phyloP scores from a whole-genome alignment of 2,329 filamentous ascomycete genomes.

The Tolypocladium inflatum region DNA sequence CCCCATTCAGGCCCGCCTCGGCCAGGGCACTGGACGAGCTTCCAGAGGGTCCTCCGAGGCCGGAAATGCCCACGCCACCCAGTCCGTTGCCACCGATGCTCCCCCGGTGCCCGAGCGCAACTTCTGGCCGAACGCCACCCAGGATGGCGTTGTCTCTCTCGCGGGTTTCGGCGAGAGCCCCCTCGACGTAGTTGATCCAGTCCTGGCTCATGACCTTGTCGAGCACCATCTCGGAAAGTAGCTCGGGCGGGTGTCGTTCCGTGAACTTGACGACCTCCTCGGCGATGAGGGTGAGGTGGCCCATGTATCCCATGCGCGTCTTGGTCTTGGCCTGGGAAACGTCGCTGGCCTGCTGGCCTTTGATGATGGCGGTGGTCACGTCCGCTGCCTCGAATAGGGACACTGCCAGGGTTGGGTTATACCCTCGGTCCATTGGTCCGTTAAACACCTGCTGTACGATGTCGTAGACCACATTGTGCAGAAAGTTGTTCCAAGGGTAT shows the following conservation, averaged over 20 bases:
- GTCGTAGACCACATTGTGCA: conserved; percentile 98
- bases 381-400: conserved; percentile 88
- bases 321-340: conserved; percentile 73
- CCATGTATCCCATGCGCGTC: conserved; percentile 97
- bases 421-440: conserved; percentile 92
- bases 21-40: conserved; percentile 60
- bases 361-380: conserved; percentile 84
- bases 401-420: conserved; percentile 80
- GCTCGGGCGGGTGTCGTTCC: conserved; percentile 81
- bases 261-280: conserved; percentile 99
- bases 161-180: conserved; percentile 82
- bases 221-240: conserved; percentile 73
- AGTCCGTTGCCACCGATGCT: conserved; percentile 41
- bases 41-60: conserved; percentile 26
- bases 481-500: conserved; percentile 98
- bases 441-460: conserved; percentile 99
- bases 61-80: conserved; percentile 38
- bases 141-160: conserved; percentile 98
- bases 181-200: conserved; percentile 93
- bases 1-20: conserved; percentile 71
- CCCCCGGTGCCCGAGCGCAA: conserved; percentile 71
- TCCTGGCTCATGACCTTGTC: conserved; percentile 82
- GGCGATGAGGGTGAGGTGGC: conserved; percentile 90
- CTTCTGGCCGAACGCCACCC: conserved; percentile 86
- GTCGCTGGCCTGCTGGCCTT: conserved; percentile 80